Evolutionary conservation across 768 basidiomycete species (phyloP).

Genomic region (Lentinula aciculospora): DNA sequence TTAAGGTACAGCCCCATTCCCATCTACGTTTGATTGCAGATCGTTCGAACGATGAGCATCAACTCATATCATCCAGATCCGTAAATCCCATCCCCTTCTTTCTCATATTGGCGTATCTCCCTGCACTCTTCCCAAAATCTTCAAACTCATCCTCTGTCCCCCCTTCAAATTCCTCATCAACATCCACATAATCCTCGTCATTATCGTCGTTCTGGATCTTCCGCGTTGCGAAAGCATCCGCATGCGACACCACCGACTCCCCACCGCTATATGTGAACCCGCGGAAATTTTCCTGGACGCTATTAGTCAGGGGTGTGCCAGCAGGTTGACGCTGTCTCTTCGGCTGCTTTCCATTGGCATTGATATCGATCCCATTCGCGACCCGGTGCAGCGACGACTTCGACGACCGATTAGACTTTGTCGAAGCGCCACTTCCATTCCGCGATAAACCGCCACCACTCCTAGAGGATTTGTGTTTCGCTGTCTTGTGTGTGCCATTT

Average conservation of each 20-base stretch:
- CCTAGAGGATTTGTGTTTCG: slow-evolving; percentile 6
- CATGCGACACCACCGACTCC: slow-evolving; percentile 50
- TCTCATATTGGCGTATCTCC: slow-evolving; percentile 60
- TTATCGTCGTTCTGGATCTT: slow-evolving; percentile 30
- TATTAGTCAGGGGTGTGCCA: slow-evolving; percentile 71
- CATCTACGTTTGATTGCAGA: not conserved
- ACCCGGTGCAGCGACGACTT: slow-evolving; percentile 4
- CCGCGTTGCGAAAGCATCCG: slow-evolving; percentile 27
- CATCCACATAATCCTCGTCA: slow-evolving; percentile 10
- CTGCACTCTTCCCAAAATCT: slow-evolving; percentile 56
- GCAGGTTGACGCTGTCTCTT: slow-evolving; percentile 40
- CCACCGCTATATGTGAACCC: slow-evolving; percentile 89
- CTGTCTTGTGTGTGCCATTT: not conserved
- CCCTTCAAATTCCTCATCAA: slow-evolving; percentile 45
- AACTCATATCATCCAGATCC: slow-evolving; percentile 24
- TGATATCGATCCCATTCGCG: slow-evolving; percentile 48
- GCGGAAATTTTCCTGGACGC: slow-evolving; percentile 94
- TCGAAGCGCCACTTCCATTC: not conserved
- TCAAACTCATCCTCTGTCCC: slow-evolving; percentile 77
- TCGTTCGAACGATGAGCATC: not conserved
- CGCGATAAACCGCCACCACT: slow-evolving; percentile 8
- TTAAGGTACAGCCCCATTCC: not conserved
- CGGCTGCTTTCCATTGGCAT: slow-evolving; percentile 44
- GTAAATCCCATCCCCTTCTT: slow-evolving; percentile 41
- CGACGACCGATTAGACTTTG: not conserved